Evolutionary conservation across 2,329 filamentous ascomycete species (phyloP), one percentile per base, ranked within the genome.

Genomic region (Curvularia verruculosa): DNA sequence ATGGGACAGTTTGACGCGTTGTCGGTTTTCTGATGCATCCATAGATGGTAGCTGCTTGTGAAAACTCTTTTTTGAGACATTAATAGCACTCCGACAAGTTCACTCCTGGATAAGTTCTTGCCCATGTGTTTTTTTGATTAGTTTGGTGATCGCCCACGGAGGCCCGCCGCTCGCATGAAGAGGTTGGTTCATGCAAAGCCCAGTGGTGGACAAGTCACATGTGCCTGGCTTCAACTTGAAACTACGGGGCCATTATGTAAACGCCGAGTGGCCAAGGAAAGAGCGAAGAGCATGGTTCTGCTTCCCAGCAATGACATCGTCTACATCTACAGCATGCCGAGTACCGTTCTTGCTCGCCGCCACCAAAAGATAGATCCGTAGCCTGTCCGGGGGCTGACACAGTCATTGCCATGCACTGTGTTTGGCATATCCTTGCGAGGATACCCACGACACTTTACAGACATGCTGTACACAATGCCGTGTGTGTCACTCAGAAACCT

Each of bases 141-240:
- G 29, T 26, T 28, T 40, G 28, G 7, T 23, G 37, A 34, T 56
- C 10, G 37, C 13, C 10, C n/a, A 29, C 43, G 15, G n/a, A 19
- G 47, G 52, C 8, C 31, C n/a, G 28, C 13, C 29, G 15, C n/a
- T 21, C n/a, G 47, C 53, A 61, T 49, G 41, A 59, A 56, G 49
- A 24, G 24, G 26, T 29, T 28, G 19, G 37, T 52, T 56, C 48
- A 60, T 52, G 53, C 50, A 24, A 41, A 19, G 36, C 45, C 50
- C 52, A 49, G 50, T 31, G 7, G 44, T 41, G 39, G 24, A 39
- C 24, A 23, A 12, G 26, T 26, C 21, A 37, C 9, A 31, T 12
- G 24, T 40, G n/a, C 23, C 26, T 24, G 41, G 36, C 51, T 28
- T 15, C 31, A 19, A 46, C 37, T 40, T 46, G 54, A 54, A 54